Evolutionary conservation across 768 basidiomycete genomes (phyloP).

Genomic region (Suillus americanus): DNA sequence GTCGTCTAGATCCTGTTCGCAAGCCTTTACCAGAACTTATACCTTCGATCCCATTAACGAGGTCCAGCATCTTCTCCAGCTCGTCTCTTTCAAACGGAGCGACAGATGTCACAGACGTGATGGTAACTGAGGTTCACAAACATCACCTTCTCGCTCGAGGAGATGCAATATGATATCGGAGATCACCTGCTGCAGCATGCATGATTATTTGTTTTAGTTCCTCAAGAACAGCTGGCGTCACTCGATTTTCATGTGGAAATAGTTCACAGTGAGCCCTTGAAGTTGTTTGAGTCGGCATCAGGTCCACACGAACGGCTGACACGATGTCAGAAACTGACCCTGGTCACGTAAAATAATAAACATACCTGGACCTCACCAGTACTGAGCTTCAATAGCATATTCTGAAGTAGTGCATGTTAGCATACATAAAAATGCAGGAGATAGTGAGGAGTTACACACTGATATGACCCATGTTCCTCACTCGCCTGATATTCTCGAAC

Average conservation of each 20-base stretch:
- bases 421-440: not conserved
- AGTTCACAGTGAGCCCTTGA: conserved; percentile 7
- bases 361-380: conserved; percentile 19
- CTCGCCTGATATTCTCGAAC: conserved; percentile 37
- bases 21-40: not conserved
- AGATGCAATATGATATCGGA: conserved; percentile 9
- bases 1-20: not conserved
- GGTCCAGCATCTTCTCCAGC: conserved; percentile 35
- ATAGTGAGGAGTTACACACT: conserved; percentile 29
- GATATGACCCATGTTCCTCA: conserved; percentile 37
- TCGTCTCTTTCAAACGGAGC: conserved; percentile 35
- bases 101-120: conserved; percentile 39
- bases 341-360: not conserved
- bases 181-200: conserved; percentile 21
- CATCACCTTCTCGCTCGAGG: conserved; percentile 3
- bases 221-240: not conserved
- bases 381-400: conserved; percentile 17
- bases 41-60: conserved; percentile 35
- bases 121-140: conserved; percentile 29
- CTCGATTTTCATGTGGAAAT: not conserved
- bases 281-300: not conserved
- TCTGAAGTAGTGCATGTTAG: conserved; percentile 12
- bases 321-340: not conserved
- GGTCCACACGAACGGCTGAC: not conserved
- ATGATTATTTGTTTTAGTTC: not conserved